These are phyloP conservation scores for Leccinum subatratum DNA, from an alignment of 1,284 basidiomycete species.

Conservation along the genomic window DNA sequence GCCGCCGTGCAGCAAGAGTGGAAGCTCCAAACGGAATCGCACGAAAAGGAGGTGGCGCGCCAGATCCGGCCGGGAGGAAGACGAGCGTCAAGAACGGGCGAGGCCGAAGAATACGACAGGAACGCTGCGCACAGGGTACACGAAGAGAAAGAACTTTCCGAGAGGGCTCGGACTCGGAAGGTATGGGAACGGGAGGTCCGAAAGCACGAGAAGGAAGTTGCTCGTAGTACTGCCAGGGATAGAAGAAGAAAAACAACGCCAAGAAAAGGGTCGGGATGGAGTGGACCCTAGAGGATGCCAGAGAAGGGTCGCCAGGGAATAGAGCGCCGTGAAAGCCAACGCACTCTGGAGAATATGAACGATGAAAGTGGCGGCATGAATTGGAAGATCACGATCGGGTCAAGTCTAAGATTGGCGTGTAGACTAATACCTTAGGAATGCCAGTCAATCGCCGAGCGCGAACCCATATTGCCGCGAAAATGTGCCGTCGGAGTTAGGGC, in stretches of 20 bases:
- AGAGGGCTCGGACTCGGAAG: background rate
- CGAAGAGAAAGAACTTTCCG: conserved; percentile 11
- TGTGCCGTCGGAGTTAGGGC: too few relatives aligned
- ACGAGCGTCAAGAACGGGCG: conserved; percentile 15
- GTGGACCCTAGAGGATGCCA: conserved; percentile 10
- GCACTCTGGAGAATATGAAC: conserved; percentile 4
- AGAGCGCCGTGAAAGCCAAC: conserved; percentile 12
- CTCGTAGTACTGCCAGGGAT: background rate
- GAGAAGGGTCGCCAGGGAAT: conserved; percentile 5
- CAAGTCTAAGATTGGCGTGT: too few relatives aligned
- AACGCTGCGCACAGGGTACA: conserved; percentile 2
- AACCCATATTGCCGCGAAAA: too few relatives aligned
- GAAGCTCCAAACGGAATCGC: conserved; percentile 14
- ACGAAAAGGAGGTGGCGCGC: conserved; percentile 17
- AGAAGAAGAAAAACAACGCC: conserved; percentile 11
- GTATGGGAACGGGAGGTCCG: conserved; percentile 3
- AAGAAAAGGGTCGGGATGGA: conserved; percentile 5
- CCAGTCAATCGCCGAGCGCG: too few relatives aligned
- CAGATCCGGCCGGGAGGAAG: conserved; percentile 9
- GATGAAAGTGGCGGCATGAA: background rate
- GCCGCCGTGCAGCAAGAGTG: conserved; percentile 4
- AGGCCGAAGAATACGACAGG: conserved; percentile 7
- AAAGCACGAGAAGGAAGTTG: conserved; percentile 4
- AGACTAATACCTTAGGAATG: too few relatives aligned
- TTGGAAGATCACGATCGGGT: background rate